Conservation (phyloP, 345 rosid genomes). For the Murraya paniculata region DNA sequence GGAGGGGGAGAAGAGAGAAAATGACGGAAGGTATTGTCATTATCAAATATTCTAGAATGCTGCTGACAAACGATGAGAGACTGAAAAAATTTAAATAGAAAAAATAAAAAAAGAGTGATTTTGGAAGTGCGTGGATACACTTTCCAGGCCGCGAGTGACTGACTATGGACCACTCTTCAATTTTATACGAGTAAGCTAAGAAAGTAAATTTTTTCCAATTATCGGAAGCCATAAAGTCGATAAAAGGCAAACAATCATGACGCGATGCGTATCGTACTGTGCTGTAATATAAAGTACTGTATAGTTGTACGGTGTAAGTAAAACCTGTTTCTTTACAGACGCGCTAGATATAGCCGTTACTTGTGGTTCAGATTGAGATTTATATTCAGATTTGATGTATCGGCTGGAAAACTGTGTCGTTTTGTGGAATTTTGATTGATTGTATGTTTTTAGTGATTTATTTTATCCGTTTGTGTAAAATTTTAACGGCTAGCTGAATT, state of each 20-base stretch:
- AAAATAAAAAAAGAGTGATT: too few species aligned
- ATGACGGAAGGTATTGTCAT: neutral
- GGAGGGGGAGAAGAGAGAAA: neutral
- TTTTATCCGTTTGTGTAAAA: neutral
- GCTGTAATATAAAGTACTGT: too few species aligned
- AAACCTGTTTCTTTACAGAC: too few species aligned
- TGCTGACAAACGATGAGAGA: too few species aligned
- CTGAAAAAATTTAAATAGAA: too few species aligned
- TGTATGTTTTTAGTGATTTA: too few species aligned
- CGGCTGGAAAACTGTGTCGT: neutral
- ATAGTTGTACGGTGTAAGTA: too few species aligned
- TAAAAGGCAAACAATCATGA: too few species aligned
- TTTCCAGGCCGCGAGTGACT: neutral
- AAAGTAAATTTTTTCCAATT: neutral
- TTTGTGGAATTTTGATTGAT: neutral
- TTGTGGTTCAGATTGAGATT: neutral
- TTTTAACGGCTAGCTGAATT: neutral
- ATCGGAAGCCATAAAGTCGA: neutral
- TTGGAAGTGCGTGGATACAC: neutral
- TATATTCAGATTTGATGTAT: neutral
- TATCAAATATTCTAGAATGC: neutral
- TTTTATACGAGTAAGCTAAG: neutral
- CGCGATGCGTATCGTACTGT: neutral
- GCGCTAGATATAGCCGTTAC: neutral
- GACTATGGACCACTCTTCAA: neutral